Evolutionary conservation across 441 rosid genomes (phyloP), one percentile per base, ranked within the genome.

Genomic region (Pelargonium fulgidum): DNA sequence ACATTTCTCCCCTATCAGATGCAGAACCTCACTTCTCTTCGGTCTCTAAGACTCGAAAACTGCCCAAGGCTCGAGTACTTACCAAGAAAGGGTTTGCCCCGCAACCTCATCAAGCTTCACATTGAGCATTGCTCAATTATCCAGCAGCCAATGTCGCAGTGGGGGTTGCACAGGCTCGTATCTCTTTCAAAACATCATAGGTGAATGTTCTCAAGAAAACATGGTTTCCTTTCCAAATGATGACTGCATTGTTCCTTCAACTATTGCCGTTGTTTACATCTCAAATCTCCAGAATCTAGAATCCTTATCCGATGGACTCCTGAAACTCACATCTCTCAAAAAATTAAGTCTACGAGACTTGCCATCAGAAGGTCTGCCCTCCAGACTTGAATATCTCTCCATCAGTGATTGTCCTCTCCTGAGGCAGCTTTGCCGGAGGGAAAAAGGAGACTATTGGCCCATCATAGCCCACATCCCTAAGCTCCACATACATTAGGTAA

Each of bases 1-100:
- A 69, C 26, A 26, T 71, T 54, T 67, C 75, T 83, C 10, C 80
- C 86, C 0, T 65, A 48, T 54, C 39, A 41, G 24, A 76, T 80
- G 81, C 67, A 73, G 20, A 19, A 65, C 58, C 75, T 83, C 26
- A 36, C 72, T 14, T 73, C 73, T 26, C 82, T 82, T 72, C 74
- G 65, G 62, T 44, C 36, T 59, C 47, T 82, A 0, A 9, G 2
- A 1, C 68, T 80, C 44, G 6, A 22, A 22, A 33, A 50, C 36
- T 82, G 86, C 41, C 67, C 68, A n/a, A 16, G 59, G 42, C 48
- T 76, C 19, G 14, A 14, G 56, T 76, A 77, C 9, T 77, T 79
- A 63, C 78, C 77, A 12, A 65, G 19, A 66, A 72, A 67, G 7
- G 80, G 79, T 2, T 77, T 79, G 47, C 75, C 79, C 12, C 68